These are phyloP conservation scores for Gaultheria prostrata DNA, from an alignment of 148 eudicot genomes.

Conservation along the genomic window DNA sequence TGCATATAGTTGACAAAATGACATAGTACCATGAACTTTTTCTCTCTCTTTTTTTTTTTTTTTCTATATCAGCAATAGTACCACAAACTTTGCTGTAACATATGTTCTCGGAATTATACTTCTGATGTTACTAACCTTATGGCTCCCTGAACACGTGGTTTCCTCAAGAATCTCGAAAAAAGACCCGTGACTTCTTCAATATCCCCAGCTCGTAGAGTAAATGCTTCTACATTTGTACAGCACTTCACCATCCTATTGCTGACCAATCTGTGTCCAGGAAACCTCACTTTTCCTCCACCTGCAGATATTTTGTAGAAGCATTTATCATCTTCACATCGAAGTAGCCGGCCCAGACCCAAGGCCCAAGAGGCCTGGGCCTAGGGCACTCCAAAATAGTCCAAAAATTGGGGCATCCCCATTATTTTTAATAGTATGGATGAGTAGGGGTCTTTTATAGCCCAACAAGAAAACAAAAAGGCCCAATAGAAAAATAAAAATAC, in stretches of 20 bases:
- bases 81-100: no score
- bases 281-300: constrained; percentile 52
- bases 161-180: constrained; percentile 62
- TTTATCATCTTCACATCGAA: neutral
- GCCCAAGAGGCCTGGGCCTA: no score
- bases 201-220: constrained; percentile 55
- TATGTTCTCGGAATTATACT: neutral
- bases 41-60: no score
- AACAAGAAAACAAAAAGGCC: no score
- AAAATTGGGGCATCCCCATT: neutral
- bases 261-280: constrained; percentile 42
- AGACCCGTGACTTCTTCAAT: constrained; percentile 71
- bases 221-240: constrained; percentile 73
- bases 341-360: no score
- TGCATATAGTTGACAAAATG: neutral
- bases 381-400: neutral
- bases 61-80: neutral
- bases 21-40: neutral
- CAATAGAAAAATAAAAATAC: no score
- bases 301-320: constrained; percentile 16
- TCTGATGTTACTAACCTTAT: constrained; percentile 42
- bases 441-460: no score
- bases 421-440: no score
- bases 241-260: constrained; percentile 65
- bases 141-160: constrained; percentile 66